Conservation (phyloP, 257 asterid species). For the Solanum rostratum region DNA sequence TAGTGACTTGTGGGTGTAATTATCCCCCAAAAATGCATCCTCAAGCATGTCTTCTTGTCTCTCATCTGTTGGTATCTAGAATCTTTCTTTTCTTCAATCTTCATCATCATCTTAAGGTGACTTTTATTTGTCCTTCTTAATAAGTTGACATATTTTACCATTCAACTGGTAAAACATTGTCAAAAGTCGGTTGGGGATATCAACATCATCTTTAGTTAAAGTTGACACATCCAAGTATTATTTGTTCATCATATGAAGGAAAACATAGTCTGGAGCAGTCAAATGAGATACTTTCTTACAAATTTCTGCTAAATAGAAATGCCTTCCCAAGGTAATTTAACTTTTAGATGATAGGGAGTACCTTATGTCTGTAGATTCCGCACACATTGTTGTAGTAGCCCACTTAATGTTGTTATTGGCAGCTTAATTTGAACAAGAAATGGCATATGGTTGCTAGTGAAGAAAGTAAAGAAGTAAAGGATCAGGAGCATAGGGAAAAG, state of each 20-base stretch:
- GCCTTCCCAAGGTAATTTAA: conserved; percentile 11
- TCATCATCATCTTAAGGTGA: too few species aligned
- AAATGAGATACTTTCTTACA: neutral
- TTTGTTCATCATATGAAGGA: too few species aligned
- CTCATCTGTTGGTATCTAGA: too few species aligned
- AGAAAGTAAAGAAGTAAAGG: conserved; percentile 24
- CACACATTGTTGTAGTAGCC: neutral
- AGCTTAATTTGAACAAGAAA: conserved; percentile 16
- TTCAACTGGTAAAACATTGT: conserved; percentile 1
- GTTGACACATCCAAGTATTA: neutral
- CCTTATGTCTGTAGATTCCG: neutral
- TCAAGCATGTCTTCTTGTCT: too few species aligned
- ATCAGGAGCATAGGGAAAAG: conserved; percentile 9
- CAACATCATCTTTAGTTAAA: neutral
- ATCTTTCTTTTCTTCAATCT: too few species aligned
- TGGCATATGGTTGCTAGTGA: conserved; percentile 44
- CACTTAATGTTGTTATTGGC: neutral
- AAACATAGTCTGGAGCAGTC: neutral
- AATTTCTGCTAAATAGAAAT: conserved; percentile 10
- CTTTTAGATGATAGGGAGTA: neutral
- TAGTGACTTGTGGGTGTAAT: too few species aligned
- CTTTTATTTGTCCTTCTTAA: neutral
- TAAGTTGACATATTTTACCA: neutral
- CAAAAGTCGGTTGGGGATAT: neutral
- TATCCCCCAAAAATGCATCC: too few species aligned